phyloP scores from a whole-genome alignment of 768 basidiomycete genomes.

The Asterophora lycoperdoides region DNA sequence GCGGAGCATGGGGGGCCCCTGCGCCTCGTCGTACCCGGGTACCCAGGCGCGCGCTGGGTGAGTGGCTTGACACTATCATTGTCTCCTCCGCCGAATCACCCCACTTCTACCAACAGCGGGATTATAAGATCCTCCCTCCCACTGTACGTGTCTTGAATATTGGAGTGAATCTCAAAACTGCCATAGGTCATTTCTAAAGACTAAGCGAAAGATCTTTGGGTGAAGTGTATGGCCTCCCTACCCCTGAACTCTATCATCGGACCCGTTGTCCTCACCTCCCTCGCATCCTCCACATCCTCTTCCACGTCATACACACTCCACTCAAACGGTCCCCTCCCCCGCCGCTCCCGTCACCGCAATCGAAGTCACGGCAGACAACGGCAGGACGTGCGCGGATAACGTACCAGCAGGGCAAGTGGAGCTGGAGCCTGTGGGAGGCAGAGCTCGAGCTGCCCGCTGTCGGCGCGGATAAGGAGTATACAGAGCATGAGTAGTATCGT shows the following conservation, averaged over 20 bases:
- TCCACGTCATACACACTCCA: constrained; percentile 30
- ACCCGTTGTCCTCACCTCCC: constrained; percentile 29
- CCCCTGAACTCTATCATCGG: constrained; percentile 63
- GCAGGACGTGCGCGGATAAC: constrained; percentile 49
- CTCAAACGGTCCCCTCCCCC: constrained; percentile 41
- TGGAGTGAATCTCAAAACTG: not conserved
- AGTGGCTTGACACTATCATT: constrained; percentile 65
- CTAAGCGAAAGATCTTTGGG: constrained; percentile 43
- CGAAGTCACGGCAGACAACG: constrained; percentile 50
- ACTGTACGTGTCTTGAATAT: constrained; percentile 27
- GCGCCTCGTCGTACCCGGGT: constrained; percentile 65
- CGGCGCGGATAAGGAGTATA: constrained; percentile 20
- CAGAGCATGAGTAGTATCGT: constrained; percentile 32
- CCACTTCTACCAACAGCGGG: constrained; percentile 69
- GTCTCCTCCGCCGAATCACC: constrained; percentile 53
- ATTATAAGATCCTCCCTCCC: constrained; percentile 64
- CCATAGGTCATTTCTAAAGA: constrained; percentile 43
- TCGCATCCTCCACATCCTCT: constrained; percentile 16
- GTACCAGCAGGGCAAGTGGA: constrained; percentile 64
- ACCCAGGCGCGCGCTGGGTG: constrained; percentile 71
- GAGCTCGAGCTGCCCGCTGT: constrained; percentile 29
- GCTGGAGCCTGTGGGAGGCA: constrained; percentile 70
- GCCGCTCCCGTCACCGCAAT: constrained; percentile 43
- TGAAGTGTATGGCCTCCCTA: constrained; percentile 50
- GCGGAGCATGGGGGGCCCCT: constrained; percentile 64